Percentiles rank a stretch among this genome's conserved stretches.
Evolutionary conservation across 2,329 filamentous ascomycete species (phyloP).

Genomic region (Penicillium sp.): DNA sequence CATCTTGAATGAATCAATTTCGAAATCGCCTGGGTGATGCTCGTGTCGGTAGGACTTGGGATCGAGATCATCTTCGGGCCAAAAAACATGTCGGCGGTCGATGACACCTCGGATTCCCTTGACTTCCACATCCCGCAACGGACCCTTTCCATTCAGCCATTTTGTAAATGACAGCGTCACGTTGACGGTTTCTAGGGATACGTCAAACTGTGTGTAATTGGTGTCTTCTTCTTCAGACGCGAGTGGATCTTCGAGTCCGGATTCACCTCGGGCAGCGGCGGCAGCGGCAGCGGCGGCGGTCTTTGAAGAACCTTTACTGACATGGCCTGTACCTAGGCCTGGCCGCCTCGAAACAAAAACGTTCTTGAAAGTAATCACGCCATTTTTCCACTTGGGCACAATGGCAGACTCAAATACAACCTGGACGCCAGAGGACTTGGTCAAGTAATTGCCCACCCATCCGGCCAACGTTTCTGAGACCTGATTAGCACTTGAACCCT

Average conservation of each 20-base stretch:
- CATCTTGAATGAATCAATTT: conserved; percentile 95
- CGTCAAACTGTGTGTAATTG: conserved; percentile 96
- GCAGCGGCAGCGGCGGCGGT: conserved; percentile 84
- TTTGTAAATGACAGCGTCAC: conserved; percentile 97
- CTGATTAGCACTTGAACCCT: neutral
- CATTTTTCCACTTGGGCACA: conserved; percentile 91
- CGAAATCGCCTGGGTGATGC: conserved; percentile 89
- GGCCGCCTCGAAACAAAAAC: conserved; percentile 93
- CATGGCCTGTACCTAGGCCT: conserved; percentile 75
- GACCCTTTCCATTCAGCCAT: conserved; percentile 96
- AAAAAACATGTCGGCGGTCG: conserved; percentile 80
- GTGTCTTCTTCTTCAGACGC: conserved; percentile 70
- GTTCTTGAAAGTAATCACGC: conserved; percentile 94
- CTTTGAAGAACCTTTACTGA: conserved; percentile 86
- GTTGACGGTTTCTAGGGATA: conserved; percentile 92
- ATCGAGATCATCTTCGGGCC: conserved; percentile 68
- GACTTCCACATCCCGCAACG: conserved; percentile 88
- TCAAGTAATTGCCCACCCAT: conserved; percentile 94
- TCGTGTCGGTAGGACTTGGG: conserved; percentile 85
- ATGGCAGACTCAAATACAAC: conserved; percentile 98
- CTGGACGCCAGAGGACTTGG: conserved; percentile 86
- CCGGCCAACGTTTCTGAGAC: conserved; percentile 80
- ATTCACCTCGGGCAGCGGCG: conserved; percentile 58
- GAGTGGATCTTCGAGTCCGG: conserved; percentile 41
- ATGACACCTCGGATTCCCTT: conserved; percentile 90